Evolutionary conservation across 345 rosid genomes (phyloP).

Genomic region (Anacardium occidentale): DNA sequence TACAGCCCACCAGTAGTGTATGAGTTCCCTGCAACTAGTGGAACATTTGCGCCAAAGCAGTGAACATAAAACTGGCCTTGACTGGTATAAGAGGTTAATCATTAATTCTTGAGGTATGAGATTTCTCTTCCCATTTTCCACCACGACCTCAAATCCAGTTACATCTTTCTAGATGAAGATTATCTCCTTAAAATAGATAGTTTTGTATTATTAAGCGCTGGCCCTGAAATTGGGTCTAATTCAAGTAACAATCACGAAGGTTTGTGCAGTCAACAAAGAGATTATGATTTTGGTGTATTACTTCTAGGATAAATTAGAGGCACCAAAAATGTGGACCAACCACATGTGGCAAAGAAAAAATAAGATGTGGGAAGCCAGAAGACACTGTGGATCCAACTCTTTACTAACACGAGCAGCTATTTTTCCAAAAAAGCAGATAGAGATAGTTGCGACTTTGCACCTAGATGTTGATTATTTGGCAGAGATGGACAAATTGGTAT

Average conservation of each 20-base stretch:
- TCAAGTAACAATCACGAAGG: slow-evolving; percentile 23
- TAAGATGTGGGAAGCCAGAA: slow-evolving; percentile 59
- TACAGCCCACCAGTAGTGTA: slow-evolving; percentile 56
- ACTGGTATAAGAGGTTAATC: slow-evolving; percentile 65
- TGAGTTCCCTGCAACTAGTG: slow-evolving; percentile 66
- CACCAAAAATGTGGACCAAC: slow-evolving; percentile 35
- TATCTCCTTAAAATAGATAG: slow-evolving; percentile 57
- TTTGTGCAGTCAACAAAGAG: slow-evolving; percentile 19
- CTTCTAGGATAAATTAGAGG: slow-evolving; percentile 74
- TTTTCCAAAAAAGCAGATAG: slow-evolving; percentile 56
- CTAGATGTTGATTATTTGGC: slow-evolving; percentile 69
- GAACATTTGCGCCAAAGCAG: slow-evolving; percentile 42
- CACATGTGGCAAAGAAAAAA: slow-evolving; percentile 48
- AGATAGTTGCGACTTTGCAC: slow-evolving; percentile 64
- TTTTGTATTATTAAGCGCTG: slow-evolving; percentile 43
- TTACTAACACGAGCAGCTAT: slow-evolving; percentile 66
- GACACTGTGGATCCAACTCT: slow-evolving; percentile 68
- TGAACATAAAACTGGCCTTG: slow-evolving; percentile 42
- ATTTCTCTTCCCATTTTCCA: slow-evolving; percentile 68
- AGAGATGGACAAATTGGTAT: slow-evolving; percentile 75
- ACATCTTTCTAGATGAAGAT: slow-evolving; percentile 59
- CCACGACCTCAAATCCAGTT: slow-evolving; percentile 46
- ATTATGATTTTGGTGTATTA: slow-evolving; percentile 60
- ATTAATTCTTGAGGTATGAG: slow-evolving; percentile 59
- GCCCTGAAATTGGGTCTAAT: slow-evolving; percentile 20